Conservation (phyloP, 2,329 filamentous ascomycete genomes). For the Didymosphaeria variabile region DNA sequence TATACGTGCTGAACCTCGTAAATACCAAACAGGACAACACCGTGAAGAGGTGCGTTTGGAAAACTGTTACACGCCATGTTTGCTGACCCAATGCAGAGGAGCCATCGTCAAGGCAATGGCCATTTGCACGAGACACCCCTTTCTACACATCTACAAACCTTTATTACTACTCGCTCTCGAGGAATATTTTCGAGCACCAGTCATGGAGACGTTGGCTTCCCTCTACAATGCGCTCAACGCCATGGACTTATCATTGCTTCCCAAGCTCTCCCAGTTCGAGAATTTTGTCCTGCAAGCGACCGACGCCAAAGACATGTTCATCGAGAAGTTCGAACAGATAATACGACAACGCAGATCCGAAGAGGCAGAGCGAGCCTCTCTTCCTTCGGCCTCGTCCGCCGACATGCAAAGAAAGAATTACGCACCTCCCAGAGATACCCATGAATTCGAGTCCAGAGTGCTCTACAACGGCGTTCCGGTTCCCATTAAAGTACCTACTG, state of each 20-base stretch:
- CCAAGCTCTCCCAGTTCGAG: slow-evolving; percentile 83
- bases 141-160: slow-evolving; percentile 99
- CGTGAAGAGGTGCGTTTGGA: slow-evolving; percentile 69
- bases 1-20: slow-evolving; percentile 96
- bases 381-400: slow-evolving; percentile 45
- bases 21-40: slow-evolving; percentile 97
- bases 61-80: slow-evolving; percentile 4
- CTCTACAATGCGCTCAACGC: slow-evolving; percentile 93
- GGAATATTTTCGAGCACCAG: slow-evolving; percentile 94
- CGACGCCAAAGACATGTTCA: slow-evolving; percentile 94
- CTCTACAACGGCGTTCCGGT: slow-evolving; percentile 97
- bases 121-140: slow-evolving; percentile 96
- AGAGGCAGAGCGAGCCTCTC: slow-evolving; percentile 56
- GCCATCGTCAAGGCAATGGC: slow-evolving; percentile 98
- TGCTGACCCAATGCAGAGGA: slow-evolving; percentile 65
- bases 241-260: slow-evolving; percentile 97
- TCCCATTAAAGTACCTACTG: slow-evolving; percentile 94
- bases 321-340: slow-evolving; percentile 97
- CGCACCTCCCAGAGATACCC: slow-evolving; percentile 87
- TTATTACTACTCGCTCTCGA: slow-evolving; percentile 89
- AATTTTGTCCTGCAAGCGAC: slow-evolving; percentile 86
- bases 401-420: slow-evolving; percentile 68
- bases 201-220: slow-evolving; percentile 84
- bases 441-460: slow-evolving; percentile 96
- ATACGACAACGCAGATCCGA: slow-evolving; percentile 81